Evolutionary conservation across 116 monocot species (phyloP), one percentile per base, ranked within the genome.

Genomic region (Dioscorea cayenensis): DNA sequence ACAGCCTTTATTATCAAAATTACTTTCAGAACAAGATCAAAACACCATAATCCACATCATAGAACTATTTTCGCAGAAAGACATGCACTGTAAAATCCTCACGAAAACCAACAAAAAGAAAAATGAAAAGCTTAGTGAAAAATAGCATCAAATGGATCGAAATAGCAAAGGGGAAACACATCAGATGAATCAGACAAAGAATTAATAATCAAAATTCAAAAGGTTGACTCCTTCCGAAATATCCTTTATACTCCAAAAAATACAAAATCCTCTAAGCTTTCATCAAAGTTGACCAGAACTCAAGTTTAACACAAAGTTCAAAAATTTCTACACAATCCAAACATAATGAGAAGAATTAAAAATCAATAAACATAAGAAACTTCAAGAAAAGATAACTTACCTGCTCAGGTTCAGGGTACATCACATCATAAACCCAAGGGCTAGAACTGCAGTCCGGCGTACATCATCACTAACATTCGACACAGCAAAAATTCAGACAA

Each of bases 381-480:
- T 10, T 43, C 43, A 43, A 43, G 51, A 67, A 29, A 60, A 50
- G 59, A 37, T 17, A 55, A 12, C 80, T 65, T 9, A 97, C 97
- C 88, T 97, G 93, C 74, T 94, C 99, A n/a, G 99, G 99, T 77
- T 99, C 94, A 52, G 84, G 81, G 74, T 94, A 99, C 55, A 99
- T 66, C 65, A 99, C 94, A n/a, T n/a, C n/a, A n/a, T n/a, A 73
- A 99, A 99, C 36, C 99, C 99, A 77, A 99, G 94, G 67, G 90
- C 93, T 3, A 99, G 77, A 78, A 99, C 99, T 72, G 99, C 99
- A n/a, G 99, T 91, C 71, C 99, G 88, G 51, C 99, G 73, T 18
- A 99, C 99, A 85, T 99, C 99, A 85, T 99, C 99, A 77, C 94
- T 99, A 55, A 91, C 99, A 76, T 99, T 94, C 10, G 99, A 99